These are phyloP conservation scores for Rosa persica DNA, from an alignment of 306 rosid genomes.

Conservation along the genomic window DNA sequence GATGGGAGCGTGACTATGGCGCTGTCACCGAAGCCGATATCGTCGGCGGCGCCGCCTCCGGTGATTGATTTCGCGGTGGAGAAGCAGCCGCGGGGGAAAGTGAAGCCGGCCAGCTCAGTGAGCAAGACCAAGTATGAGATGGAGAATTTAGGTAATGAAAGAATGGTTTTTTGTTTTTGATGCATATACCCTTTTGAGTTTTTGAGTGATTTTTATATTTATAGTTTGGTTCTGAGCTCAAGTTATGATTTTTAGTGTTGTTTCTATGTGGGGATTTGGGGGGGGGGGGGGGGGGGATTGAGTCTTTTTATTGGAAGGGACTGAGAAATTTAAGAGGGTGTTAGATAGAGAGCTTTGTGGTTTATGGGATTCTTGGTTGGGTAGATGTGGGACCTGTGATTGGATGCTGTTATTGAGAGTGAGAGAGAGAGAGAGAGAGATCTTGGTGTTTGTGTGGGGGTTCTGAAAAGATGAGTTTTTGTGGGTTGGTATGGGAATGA, in stretches of 20 bases:
- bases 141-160: conserved; percentile 73
- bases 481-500: conserved; percentile 51
- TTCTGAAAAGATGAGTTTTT: conserved; percentile 56
- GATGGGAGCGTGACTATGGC: conserved; percentile 78
- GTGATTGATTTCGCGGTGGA: conserved; percentile 91
- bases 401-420: conserved; percentile 45
- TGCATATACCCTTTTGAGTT: not conserved
- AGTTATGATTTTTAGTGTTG: not conserved
- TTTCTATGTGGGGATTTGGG: conserved; percentile 27
- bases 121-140: conserved; percentile 72
- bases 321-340: conserved; percentile 28
- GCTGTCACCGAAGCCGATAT: conserved; percentile 88
- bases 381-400: conserved; percentile 76
- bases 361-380: conserved; percentile 40
- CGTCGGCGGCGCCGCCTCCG: conserved; percentile 85
- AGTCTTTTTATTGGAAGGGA: conserved; percentile 18
- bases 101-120: conserved; percentile 70
- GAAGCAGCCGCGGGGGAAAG: conserved; percentile 64
- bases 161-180: not conserved
- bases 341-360: conserved; percentile 10
- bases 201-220: conserved; percentile 10
- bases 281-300: conserved; percentile 18
- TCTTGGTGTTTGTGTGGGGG: conserved; percentile 43
- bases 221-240: not conserved
- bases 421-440: conserved; percentile 26